Base-by-base conservation (phyloP, 495 filamentous ascomycete species). In the Trypethelium eluteriae region DNA sequence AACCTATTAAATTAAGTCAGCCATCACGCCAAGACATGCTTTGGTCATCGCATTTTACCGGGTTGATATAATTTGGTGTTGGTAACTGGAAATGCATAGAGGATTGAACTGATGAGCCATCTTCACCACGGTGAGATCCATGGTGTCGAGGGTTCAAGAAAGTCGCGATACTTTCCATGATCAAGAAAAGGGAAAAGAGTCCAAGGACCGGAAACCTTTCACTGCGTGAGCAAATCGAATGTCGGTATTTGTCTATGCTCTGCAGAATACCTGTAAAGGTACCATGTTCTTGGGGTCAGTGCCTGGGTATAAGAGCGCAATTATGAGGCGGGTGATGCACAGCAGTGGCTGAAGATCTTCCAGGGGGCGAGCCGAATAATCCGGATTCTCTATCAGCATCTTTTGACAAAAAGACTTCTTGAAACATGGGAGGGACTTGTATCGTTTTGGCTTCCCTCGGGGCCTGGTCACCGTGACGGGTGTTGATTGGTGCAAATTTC, bases 51-150 rank as follows among this genome's bases (percentile, higher is more conserved):
- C 36, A 14, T 35, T 44, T 46, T 16, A 64, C 62, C n/a, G 66
- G 66, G 25, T 68, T 38, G 11, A 50, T 63, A 38, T 67, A 67
- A 62, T 63, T 67, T 3, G 66, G 66, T 59, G 34, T 59, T 3
- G 53, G 53, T 7, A 59, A 59, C 16, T 53, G 49, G 49, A 53
- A 53, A 25, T 53, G 49, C 49, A 53, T 11, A n/a, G 49, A 53
- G 18, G 49, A 53, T 14, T 53, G 9, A 18, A 53, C 49, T 53
- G 49, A 53, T 53, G 49, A 53, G 49, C 49, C 49, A 53, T 53
- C 49, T 53, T 53, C 49, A 53, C 49, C 49, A 25, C 10, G 10
- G 18, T 53, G 49, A 53, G 10, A 11, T 53, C 12, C 49, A 16
- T 53, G 49, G 49, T 53, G 49, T 53, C 49, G 49, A 53, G 49